phyloP scores from a whole-genome alignment of 139 green algal genomes.

The Gonium pectorale region DNA sequence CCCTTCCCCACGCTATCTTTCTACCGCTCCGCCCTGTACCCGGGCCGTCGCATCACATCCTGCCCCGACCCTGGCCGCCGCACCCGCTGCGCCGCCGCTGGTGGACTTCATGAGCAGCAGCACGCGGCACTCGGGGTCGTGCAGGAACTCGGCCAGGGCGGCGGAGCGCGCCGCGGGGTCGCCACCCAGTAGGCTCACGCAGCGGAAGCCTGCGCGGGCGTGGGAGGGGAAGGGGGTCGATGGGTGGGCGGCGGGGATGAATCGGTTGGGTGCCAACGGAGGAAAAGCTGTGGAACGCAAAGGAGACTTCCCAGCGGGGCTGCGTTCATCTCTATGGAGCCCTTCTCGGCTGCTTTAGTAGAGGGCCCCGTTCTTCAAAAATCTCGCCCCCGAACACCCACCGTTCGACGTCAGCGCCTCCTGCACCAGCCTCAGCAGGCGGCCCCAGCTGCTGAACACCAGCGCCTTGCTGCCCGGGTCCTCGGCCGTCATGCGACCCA shows the following conservation, averaged over 20 bases:
- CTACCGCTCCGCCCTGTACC: no score
- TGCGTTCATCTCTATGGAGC: no score
- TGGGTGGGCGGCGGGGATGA: no score
- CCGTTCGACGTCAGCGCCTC: slow-evolving; percentile 57
- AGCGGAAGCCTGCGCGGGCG: slow-evolving; percentile 34
- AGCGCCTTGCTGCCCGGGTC: slow-evolving; percentile 48
- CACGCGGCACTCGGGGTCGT: slow-evolving; percentile 63
- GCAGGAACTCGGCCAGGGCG: slow-evolving; percentile 59
- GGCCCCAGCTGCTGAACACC: slow-evolving; percentile 57
- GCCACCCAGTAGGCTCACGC: slow-evolving; percentile 53
- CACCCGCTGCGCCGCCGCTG: slow-evolving; percentile 34
- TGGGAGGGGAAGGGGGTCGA: not conserved
- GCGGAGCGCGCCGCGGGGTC: slow-evolving; percentile 44
- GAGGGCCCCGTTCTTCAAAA: no score
- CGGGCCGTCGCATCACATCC: no score
- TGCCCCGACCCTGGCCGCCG: no score
- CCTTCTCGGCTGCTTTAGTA: no score
- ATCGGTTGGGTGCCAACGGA: no score
- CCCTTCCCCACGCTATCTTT: no score
- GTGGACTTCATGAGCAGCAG: slow-evolving; percentile 53
- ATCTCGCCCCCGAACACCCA: no score
- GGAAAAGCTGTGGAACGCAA: no score
- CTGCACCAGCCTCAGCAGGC: slow-evolving; percentile 67
- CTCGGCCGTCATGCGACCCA: slow-evolving; percentile 50
- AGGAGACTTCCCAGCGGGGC: no score